Conservation (phyloP, 2,329 filamentous ascomycete genomes). For the Sporothrix variecibatus region DNA sequence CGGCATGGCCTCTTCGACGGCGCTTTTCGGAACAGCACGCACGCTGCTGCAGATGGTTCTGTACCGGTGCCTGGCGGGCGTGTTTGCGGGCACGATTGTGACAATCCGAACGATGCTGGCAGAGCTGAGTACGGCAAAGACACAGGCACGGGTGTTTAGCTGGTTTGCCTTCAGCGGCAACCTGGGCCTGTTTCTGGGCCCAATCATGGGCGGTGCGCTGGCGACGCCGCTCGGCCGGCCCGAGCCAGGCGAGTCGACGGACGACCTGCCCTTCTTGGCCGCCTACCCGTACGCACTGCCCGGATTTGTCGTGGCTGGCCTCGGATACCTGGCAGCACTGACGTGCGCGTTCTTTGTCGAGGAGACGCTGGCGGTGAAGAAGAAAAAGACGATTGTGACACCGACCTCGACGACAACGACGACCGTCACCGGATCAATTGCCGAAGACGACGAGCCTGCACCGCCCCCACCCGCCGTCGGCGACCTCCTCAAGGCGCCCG, state of each 20-base stretch:
- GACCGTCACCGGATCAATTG: neutral
- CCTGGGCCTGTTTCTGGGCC: conserved; percentile 71
- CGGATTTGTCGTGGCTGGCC: conserved; percentile 56
- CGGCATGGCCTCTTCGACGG: conserved; percentile 62
- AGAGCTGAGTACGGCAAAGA: conserved; percentile 69
- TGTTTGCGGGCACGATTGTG: conserved; percentile 73
- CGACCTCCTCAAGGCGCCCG: conserved; percentile 62
- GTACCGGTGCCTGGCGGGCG: conserved; percentile 68
- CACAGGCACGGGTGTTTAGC: conserved; percentile 72
- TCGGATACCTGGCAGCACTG: conserved; percentile 57
- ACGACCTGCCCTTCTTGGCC: conserved; percentile 55
- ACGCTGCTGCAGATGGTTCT: conserved; percentile 74
- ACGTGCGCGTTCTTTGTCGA: conserved; percentile 59
- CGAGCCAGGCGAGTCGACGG: conserved; percentile 32
- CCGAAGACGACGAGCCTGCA: neutral
- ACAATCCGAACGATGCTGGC: conserved; percentile 76
- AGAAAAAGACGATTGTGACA: neutral
- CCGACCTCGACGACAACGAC: neutral
- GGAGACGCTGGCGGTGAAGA: conserved; percentile 54
- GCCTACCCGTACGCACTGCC: conserved; percentile 67
- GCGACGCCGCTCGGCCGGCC: conserved; percentile 68
- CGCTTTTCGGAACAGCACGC: conserved; percentile 67
- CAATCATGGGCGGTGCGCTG: conserved; percentile 67
- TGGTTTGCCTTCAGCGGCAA: conserved; percentile 77
- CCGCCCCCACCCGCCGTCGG: conserved; percentile 42